phyloP scores from a whole-genome alignment of 108 stramenopile genomes.

The Cyclotella choctawhatcheeana region DNA sequence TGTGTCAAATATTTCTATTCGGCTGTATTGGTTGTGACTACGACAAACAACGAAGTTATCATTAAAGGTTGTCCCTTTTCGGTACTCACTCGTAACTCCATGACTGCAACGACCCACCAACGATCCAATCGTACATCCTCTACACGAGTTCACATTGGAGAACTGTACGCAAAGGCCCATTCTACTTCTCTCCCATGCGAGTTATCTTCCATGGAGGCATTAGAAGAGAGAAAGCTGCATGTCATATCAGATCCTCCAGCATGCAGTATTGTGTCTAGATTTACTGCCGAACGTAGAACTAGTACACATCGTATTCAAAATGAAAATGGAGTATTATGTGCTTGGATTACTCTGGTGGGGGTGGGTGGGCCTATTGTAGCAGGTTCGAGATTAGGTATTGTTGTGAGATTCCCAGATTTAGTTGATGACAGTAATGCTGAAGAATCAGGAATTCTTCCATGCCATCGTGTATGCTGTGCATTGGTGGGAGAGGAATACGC shows the following conservation, averaged over 20 bases:
- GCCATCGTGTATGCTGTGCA: slow-evolving; percentile 47
- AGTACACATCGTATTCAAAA: slow-evolving; percentile 41
- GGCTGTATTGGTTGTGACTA: slow-evolving; percentile 48
- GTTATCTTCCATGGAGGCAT: slow-evolving; percentile 36
- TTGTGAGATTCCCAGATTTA: slow-evolving; percentile 28
- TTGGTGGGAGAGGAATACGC: slow-evolving; percentile 54
- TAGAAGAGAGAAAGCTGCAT: slow-evolving; percentile 22
- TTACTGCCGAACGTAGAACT: slow-evolving; percentile 34
- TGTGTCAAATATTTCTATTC: slow-evolving; percentile 54
- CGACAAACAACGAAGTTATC: slow-evolving; percentile 22
- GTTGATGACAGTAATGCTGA: slow-evolving; percentile 13
- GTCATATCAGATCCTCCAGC: slow-evolving; percentile 32
- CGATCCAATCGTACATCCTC: slow-evolving; percentile 10
- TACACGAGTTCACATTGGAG: slow-evolving; percentile 45
- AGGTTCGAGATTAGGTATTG: slow-evolving; percentile 33
- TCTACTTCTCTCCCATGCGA: slow-evolving; percentile 29
- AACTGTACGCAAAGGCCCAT: slow-evolving; percentile 34
- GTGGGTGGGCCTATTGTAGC: slow-evolving; percentile 39
- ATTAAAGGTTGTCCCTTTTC: slow-evolving; percentile 34
- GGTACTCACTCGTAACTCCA: slow-evolving; percentile 29
- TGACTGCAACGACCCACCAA: not conserved
- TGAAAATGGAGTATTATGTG: slow-evolving; percentile 38
- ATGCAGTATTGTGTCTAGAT: slow-evolving; percentile 41
- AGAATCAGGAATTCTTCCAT: slow-evolving; percentile 21
- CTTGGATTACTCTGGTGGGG: slow-evolving; percentile 42